Evolutionary conservation across 1,139 yeast species (phyloP), one percentile per base, ranked within the genome.

Genomic region (Hyphopichia pseudoburtonii): DNA sequence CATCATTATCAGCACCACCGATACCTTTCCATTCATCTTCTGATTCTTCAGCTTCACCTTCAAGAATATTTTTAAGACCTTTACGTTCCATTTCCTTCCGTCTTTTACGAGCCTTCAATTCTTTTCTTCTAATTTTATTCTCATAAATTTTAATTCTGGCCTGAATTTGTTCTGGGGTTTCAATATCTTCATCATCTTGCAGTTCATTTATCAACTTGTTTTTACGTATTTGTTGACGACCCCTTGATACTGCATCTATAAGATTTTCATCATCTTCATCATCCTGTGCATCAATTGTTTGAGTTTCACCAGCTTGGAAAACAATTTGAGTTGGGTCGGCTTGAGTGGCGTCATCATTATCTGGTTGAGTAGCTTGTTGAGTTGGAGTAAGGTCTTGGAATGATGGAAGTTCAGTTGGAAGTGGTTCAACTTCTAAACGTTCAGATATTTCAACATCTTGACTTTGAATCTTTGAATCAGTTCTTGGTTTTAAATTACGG

Each of bases 21-120:
- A 86, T 56, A 2, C 96, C 96, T 34, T 81, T 82, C 90, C 95
- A 90, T 64, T 90, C 97, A 66, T 90, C 97, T 46, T 92, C 97
- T 29, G 96, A 87, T 66, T 92, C 97, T 48, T 81, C 94, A 32
- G 98, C 98, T 66, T 90, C 96, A 31, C 84, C 86, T 44, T 86
- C 90, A 43, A 85, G 67, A 16, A 82, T 66, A n/a, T 67, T 64
- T 40, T 68, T 67, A 23, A 78, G 56, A 0, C 82, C 83, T 42
- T 66, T 69, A 30, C 70, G 61, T 46, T 70, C 80, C 62, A 76
- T 61, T 46, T 75, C 81, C 47, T 62, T 66, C 45, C 79, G 65
- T 39, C 59, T 62, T 43, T 60, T 61, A 26, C 70, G 60, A 11
- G 62, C 52, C 44, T 53, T 65, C 51, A 64, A 57, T 44, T 70